These are phyloP conservation scores for Botrytis byssoidea DNA, from an alignment of 2,329 filamentous ascomycete species.

Conservation along the genomic window DNA sequence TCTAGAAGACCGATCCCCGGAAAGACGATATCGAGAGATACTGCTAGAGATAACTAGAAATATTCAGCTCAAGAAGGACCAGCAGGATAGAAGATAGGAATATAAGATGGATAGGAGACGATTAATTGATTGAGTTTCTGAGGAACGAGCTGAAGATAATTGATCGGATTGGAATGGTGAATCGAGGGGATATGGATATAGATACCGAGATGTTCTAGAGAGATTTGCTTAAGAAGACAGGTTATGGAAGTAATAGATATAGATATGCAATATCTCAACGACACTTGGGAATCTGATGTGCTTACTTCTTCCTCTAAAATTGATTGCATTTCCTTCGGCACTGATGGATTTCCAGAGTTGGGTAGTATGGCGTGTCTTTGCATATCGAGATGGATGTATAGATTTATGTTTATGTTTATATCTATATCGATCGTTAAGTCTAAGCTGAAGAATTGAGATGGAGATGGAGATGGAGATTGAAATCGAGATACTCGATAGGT, in stretches of 20 bases:
- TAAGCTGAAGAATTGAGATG: too few species aligned
- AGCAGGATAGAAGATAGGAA: rapidly evolving
- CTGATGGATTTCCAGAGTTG: not conserved
- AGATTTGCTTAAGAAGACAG: rapidly evolving
- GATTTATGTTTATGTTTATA: rapidly evolving
- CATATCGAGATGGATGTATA: not conserved
- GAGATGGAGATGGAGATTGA: not conserved
- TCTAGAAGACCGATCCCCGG: not conserved
- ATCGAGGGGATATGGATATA: not conserved
- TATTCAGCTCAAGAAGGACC: rapidly evolving
- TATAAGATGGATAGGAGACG: rapidly evolving
- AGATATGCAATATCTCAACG: rapidly evolving
- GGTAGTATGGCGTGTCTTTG: not conserved
- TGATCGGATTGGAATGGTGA: too few species aligned
- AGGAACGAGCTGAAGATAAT: not conserved
- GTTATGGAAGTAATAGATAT: not conserved
- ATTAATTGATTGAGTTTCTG: not conserved
- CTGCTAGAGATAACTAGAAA: not conserved
- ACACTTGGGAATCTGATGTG: not conserved
- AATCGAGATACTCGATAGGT: not conserved
- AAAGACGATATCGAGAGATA: not conserved
- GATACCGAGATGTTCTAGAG: not conserved
- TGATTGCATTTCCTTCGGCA: not conserved
- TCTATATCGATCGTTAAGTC: not conserved
- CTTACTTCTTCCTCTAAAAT: not conserved